These are phyloP conservation scores for Histomonas meleagridis DNA, from an alignment of 208 protist species.

Conservation along the genomic window DNA sequence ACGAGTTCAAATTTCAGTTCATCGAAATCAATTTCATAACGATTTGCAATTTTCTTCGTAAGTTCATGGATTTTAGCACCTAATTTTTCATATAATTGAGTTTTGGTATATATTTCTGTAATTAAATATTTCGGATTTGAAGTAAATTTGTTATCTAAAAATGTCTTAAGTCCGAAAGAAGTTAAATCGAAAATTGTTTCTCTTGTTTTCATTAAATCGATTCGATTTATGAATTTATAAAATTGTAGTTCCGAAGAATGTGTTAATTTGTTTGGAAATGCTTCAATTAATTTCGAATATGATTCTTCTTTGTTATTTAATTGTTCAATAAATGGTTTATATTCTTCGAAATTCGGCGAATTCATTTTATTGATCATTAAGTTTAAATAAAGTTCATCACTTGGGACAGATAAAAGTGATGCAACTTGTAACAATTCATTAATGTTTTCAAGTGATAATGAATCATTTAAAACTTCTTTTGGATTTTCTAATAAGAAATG, in stretches of 20 bases:
- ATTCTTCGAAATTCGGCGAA: background rate
- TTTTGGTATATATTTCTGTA: background rate
- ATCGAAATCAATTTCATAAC: too few species aligned
- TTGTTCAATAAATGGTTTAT: background rate
- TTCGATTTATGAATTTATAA: background rate
- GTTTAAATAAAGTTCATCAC: background rate
- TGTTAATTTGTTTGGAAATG: too few species aligned
- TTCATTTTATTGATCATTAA: conserved; percentile 27
- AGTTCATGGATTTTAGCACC: background rate
- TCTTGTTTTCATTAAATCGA: background rate
- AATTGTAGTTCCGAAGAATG: background rate
- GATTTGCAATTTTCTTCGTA: background rate
- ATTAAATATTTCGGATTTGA: background rate
- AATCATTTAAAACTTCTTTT: background rate
- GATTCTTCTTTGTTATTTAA: too few species aligned
- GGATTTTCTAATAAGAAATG: background rate
- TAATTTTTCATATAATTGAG: background rate
- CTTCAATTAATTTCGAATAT: too few species aligned
- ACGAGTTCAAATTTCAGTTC: too few species aligned
- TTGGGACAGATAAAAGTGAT: background rate
- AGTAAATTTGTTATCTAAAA: too few species aligned
- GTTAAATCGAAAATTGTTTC: background rate
- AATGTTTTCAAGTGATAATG: background rate
- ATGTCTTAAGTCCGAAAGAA: background rate
- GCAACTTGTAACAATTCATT: background rate